Conservation (phyloP, 768 basidiomycete genomes). For the Russula earlei region DNA sequence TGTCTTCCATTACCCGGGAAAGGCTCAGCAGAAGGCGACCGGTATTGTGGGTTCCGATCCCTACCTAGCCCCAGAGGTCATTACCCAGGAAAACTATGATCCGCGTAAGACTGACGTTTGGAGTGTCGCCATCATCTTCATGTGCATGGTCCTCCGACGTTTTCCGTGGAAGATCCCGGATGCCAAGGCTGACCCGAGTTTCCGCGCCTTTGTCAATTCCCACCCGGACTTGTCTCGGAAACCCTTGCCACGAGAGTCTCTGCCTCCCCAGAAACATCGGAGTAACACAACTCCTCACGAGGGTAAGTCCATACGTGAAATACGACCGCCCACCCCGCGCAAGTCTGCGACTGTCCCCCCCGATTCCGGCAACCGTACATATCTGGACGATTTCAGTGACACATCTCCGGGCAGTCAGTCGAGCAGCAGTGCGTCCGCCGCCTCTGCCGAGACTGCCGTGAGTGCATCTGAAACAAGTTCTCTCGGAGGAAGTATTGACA, state of each 20-base stretch:
- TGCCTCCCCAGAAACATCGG: neutral
- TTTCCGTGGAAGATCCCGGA: slow-evolving; percentile 99
- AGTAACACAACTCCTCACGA: neutral
- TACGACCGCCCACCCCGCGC: neutral
- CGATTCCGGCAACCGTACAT: slow-evolving; percentile 8
- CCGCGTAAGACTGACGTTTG: slow-evolving; percentile 98
- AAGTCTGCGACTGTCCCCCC: slow-evolving; percentile 1
- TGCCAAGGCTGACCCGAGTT: slow-evolving; percentile 83
- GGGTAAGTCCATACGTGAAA: neutral
- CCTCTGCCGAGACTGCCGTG: neutral
- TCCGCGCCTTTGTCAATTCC: slow-evolving; percentile 83
- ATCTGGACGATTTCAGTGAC: slow-evolving; percentile 9
- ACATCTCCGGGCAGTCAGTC: slow-evolving; percentile 7
- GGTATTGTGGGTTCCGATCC: slow-evolving; percentile 97
- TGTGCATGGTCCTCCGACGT: slow-evolving; percentile 95
- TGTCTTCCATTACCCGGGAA: slow-evolving; percentile 97
- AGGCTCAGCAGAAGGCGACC: slow-evolving; percentile 62
- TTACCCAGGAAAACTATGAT: slow-evolving; percentile 74
- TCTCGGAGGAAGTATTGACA: slow-evolving; percentile 4
- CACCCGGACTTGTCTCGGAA: slow-evolving; percentile 73
- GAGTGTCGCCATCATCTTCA: slow-evolving; percentile 96
- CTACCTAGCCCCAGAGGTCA: slow-evolving; percentile 95
- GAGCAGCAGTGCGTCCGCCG: slow-evolving; percentile 6
- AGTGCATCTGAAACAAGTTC: slow-evolving; percentile 13
- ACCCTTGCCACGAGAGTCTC: slow-evolving; percentile 16